These are phyloP conservation scores for Kwoniella sp. DNA, from an alignment of 768 basidiomycete species.

Conservation along the genomic window DNA sequence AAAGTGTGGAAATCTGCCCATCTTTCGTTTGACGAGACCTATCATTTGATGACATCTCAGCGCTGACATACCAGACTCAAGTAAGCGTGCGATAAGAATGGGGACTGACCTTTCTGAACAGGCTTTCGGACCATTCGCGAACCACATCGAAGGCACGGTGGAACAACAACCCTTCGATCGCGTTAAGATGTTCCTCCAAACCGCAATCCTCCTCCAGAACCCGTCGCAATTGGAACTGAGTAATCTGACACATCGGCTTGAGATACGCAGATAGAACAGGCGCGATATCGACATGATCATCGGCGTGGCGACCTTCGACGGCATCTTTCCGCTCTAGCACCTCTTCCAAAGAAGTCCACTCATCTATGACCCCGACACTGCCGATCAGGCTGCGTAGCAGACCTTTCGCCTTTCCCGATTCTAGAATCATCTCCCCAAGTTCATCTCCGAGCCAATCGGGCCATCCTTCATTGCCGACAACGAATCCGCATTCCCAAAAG, in stretches of 20 bases:
- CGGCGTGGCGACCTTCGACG: neutral
- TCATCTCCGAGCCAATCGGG: constrained; percentile 34
- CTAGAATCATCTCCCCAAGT: constrained; percentile 26
- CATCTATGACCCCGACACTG: neutral
- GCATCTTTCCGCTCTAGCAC: neutral
- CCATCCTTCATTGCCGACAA: constrained; percentile 34
- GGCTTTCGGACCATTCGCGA: constrained; percentile 35
- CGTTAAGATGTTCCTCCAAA: constrained; percentile 44
- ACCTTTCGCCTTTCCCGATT: constrained; percentile 47
- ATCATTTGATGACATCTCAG: neutral
- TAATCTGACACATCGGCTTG: constrained; percentile 30
- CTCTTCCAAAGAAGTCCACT: constrained; percentile 19
- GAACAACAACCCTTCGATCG: constrained; percentile 44
- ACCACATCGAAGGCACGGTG: constrained; percentile 25
- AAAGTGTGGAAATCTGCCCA: constrained; percentile 48
- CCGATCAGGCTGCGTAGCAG: constrained; percentile 28
- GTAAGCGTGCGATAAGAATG: no score
- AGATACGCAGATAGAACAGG: constrained; percentile 12
- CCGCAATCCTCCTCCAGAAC: constrained; percentile 48
- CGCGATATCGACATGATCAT: constrained; percentile 10
- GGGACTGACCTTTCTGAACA: constrained; percentile 40
- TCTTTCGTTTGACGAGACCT: constrained; percentile 16
- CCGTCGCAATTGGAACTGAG: constrained; percentile 31
- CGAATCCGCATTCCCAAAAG: constrained; percentile 44
- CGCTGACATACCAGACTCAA: no score